These are phyloP conservation scores for Vanrija humicola DNA, from an alignment of 1,284 basidiomycete genomes.

Conservation along the genomic window DNA sequence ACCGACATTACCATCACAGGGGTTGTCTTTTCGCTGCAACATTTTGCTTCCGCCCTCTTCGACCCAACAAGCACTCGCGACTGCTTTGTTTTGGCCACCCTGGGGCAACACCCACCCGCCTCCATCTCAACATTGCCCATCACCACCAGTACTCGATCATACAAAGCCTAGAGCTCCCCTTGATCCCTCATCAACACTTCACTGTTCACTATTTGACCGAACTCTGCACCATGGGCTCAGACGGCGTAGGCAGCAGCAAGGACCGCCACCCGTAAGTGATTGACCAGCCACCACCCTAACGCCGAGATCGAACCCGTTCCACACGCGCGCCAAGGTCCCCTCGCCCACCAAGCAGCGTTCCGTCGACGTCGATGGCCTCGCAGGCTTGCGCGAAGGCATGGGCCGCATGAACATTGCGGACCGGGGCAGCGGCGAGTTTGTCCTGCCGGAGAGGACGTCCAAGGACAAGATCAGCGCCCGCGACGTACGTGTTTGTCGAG, in stretches of 20 bases:
- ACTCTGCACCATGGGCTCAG: neutral
- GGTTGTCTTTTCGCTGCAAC: neutral
- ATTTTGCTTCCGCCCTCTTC: neutral
- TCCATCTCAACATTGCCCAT: neutral
- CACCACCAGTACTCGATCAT: neutral
- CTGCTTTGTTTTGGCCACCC: slow-evolving; percentile 14
- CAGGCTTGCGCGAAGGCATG: slow-evolving; percentile 38
- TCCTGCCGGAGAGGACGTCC: slow-evolving; percentile 3
- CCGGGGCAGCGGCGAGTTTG: slow-evolving; percentile 20
- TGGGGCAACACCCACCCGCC: no score
- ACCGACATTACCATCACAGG: neutral
- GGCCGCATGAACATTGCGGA: slow-evolving; percentile 40
- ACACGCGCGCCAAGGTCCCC: slow-evolving; percentile 15
- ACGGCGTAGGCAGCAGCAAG: no score
- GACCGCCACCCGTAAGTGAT: neutral
- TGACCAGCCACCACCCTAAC: neutral
- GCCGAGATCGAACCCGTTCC: slow-evolving; percentile 35
- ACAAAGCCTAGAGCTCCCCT: no score
- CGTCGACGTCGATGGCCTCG: slow-evolving; percentile 15
- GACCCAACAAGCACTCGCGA: slow-evolving; percentile 6
- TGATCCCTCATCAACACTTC: slow-evolving; percentile 20
- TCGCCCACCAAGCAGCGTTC: slow-evolving; percentile 7
- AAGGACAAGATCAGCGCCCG: slow-evolving; percentile 11
- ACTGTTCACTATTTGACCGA: slow-evolving; percentile 5
- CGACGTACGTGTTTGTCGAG: slow-evolving; percentile 5